A percentile compares a stretch with the other conserved stretches of the same genome.
phyloP scores from a whole-genome alignment of 2,329 filamentous ascomycete genomes.

The Graphiopsis chlorocephala region DNA sequence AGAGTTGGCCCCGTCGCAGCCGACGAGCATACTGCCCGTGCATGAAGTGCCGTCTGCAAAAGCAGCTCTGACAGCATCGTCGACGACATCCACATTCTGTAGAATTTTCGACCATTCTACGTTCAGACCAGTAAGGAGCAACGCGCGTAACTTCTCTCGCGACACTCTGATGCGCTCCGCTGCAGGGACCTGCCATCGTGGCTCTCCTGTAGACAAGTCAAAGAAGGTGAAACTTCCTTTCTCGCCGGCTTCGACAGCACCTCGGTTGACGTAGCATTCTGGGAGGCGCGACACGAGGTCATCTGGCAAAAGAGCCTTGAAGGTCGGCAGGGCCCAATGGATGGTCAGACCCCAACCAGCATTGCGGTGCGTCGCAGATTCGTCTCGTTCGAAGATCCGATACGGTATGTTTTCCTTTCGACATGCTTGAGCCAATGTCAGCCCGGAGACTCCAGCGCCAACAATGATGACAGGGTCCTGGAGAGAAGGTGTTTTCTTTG shows the following conservation, averaged over 20 bases:
- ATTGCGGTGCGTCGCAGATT: conserved; percentile 14
- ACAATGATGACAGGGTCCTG: conserved; percentile 21
- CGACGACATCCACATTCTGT: neutral
- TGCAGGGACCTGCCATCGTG: conserved; percentile 28
- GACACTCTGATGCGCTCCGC: conserved; percentile 14
- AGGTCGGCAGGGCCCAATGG: conserved; percentile 58
- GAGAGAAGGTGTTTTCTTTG: neutral
- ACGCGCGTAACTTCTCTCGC: conserved; percentile 18
- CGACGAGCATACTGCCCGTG: conserved; percentile 81
- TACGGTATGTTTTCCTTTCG: conserved; percentile 20
- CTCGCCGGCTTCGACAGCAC: conserved; percentile 48
- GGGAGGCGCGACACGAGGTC: conserved; percentile 47
- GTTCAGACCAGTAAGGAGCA: conserved; percentile 16
- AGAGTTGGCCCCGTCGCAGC: conserved; percentile 44
- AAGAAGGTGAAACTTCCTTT: conserved; percentile 55
- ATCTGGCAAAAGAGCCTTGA: conserved; percentile 52
- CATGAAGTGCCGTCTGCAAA: conserved; percentile 47
- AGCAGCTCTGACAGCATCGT: neutral
- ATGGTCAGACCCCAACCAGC: conserved; percentile 59
- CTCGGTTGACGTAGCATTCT: conserved; percentile 54
- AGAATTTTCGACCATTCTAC: conserved; percentile 21
- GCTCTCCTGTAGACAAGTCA: conserved; percentile 48
- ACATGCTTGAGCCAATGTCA: conserved; percentile 23
- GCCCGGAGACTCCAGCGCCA: conserved; percentile 23
- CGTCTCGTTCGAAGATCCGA: conserved; percentile 24